phyloP scores from a whole-genome alignment of 2,329 filamentous ascomycete species.

The Verticillium zaregamsianum region DNA sequence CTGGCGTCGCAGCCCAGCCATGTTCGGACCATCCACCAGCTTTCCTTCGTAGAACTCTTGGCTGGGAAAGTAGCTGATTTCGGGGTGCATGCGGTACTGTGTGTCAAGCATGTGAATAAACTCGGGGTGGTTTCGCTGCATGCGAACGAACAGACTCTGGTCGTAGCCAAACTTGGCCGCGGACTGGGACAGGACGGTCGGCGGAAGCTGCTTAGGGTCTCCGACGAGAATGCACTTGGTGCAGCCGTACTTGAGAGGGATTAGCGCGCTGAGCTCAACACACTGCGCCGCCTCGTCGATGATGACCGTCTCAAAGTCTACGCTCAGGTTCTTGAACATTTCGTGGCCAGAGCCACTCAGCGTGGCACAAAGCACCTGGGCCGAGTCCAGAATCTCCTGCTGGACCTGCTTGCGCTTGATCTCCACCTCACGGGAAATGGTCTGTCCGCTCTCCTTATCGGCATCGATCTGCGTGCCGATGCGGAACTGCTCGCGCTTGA shows the following conservation, averaged over 20 bases:
- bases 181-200: constrained; percentile 91
- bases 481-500: constrained; percentile 69
- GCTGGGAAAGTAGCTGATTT: constrained; percentile 90
- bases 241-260: constrained; percentile 95
- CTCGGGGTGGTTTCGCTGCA: constrained; percentile 87
- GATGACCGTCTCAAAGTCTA: constrained; percentile 97
- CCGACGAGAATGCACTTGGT: constrained; percentile 96
- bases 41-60: constrained; percentile 86
- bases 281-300: constrained; percentile 98
- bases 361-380: constrained; percentile 91
- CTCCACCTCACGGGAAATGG: constrained; percentile 77
- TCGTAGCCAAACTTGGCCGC: constrained; percentile 93
- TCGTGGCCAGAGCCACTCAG: constrained; percentile 95
- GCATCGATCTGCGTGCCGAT: constrained; percentile 83
- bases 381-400: constrained; percentile 84
- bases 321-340: constrained; percentile 89
- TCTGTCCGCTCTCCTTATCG: constrained; percentile 80
- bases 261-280: constrained; percentile 92
- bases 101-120: constrained; percentile 94
- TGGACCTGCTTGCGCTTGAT: constrained; percentile 80
- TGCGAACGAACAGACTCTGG: constrained; percentile 95
- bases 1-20: constrained; percentile 69
- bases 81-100: constrained; percentile 98
- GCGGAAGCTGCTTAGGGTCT: constrained; percentile 94
- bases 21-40: constrained; percentile 78